These are phyloP conservation scores for Mixia osmundae DNA, from an alignment of 1,284 basidiomycete species.

Conservation along the genomic window DNA sequence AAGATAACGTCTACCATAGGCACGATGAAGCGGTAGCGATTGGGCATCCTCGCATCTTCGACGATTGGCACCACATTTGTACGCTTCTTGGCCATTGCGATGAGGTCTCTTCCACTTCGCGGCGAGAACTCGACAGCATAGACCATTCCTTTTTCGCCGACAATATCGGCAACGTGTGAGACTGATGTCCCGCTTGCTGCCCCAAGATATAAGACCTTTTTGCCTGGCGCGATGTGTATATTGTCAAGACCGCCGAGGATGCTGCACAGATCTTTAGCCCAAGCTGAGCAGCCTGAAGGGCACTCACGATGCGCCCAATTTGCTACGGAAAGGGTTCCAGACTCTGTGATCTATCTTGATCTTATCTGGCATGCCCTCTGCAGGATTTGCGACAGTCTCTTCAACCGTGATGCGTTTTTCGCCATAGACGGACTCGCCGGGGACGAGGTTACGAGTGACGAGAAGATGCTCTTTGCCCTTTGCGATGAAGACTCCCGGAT, in stretches of 20 bases:
- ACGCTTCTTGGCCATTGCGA: constrained; percentile 98
- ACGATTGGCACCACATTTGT: constrained; percentile 98
- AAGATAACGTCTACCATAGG: constrained; percentile 89
- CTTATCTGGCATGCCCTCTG: no score
- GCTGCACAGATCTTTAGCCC: no score
- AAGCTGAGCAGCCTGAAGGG: no score
- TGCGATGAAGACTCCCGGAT: constrained; percentile 47
- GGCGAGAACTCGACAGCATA: constrained; percentile 98
- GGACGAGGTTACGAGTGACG: constrained; percentile 92
- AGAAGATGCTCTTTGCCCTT: constrained; percentile 69
- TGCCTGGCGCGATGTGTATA: constrained; percentile 80
- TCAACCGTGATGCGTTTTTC: constrained; percentile 45
- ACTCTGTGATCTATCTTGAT: constrained; percentile 86
- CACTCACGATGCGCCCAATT: constrained; percentile 95
- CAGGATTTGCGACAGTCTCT: constrained; percentile 37
- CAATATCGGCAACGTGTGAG: constrained; percentile 93
- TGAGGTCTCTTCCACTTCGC: constrained; percentile 87
- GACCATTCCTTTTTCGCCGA: constrained; percentile 84
- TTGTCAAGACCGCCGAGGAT: constrained; percentile 86
- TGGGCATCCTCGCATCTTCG: constrained; percentile 85
- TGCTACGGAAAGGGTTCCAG: constrained; percentile 97
- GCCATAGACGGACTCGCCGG: constrained; percentile 93
- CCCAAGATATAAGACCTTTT: constrained; percentile 92
- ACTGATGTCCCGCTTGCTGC: constrained; percentile 90
- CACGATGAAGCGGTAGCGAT: constrained; percentile 85